Percentiles rank a stretch among this genome's conserved stretches.
These are phyloP conservation scores for Hymenoscyphus fraxineus DNA, from an alignment of 2,329 filamentous ascomycete genomes.

Conservation along the genomic window DNA sequence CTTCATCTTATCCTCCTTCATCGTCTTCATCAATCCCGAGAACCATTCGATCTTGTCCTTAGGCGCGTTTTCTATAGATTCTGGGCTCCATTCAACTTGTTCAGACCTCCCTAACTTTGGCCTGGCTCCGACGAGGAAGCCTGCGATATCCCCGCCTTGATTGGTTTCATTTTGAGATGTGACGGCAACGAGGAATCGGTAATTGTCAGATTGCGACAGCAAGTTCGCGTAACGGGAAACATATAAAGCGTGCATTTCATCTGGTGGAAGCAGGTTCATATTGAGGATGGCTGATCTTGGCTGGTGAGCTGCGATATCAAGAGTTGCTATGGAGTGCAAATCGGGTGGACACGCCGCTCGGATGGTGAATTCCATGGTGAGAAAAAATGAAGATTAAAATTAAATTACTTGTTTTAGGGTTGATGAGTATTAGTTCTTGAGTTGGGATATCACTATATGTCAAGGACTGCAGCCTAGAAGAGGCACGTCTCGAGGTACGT, in stretches of 20 bases:
- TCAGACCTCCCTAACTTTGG: not conserved
- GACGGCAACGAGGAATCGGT: slow-evolving; percentile 11
- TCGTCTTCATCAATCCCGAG: slow-evolving; percentile 7
- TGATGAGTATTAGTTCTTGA: not conserved
- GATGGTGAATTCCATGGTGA: not conserved
- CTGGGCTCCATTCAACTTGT: not conserved
- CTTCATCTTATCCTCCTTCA: slow-evolving; percentile 14
- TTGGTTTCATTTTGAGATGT: slow-evolving; percentile 11
- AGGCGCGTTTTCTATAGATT: not conserved
- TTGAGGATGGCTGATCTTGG: slow-evolving; percentile 9
- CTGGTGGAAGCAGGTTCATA: slow-evolving; percentile 11
- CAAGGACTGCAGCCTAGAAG: not conserved
- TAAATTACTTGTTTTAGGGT: not conserved
- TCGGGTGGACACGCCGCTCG: slow-evolving; percentile 5
- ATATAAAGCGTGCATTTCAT: slow-evolving; percentile 11
- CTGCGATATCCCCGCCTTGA: slow-evolving; percentile 9
- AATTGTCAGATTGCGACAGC: slow-evolving; percentile 4
- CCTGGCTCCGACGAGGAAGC: slow-evolving; percentile 6
- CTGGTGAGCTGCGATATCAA: slow-evolving; percentile 12
- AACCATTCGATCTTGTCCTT: slow-evolving; percentile 11
- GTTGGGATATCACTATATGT: not conserved
- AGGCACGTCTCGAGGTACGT: not conserved
- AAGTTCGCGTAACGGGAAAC: slow-evolving; percentile 10
- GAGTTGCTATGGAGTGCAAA: slow-evolving; percentile 10
- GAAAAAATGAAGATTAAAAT: not conserved